Evolutionary conservation across 1,284 basidiomycete genomes (phyloP), one percentile per base, ranked within the genome.

Genomic region (Mycosarcoma maydis): DNA sequence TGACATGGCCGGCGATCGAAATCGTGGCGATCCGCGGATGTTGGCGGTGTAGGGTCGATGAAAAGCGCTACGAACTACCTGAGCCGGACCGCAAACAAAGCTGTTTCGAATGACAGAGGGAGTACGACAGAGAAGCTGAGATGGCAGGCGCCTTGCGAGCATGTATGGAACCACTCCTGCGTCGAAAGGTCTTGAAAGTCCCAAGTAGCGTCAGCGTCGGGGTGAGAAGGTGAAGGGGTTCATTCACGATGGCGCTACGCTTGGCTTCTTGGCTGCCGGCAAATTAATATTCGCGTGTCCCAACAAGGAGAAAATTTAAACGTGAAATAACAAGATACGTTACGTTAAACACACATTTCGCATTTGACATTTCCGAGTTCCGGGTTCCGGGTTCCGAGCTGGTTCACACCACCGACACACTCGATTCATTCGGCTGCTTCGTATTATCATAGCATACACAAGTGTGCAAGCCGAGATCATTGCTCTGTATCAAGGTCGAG

Each of bases 101-200:
- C 30, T 36, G 29, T 47, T n/a, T 11, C 16, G 36, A 29, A 29
- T 34, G 4, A 23, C 3, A 14, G 39, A 2, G 6, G 19, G 16
- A 34, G 39, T 34, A 40, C 52, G 59, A 30, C 41, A 37, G 11
- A 37, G 1, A 10, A 39, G 16, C 6, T 38, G 36, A 16, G 37
- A 13, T 13, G 22, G 20, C 10, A 41, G 30, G 26, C 43, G 10
- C 32, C 23, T 48, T 22, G 37, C 33, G 33, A 62, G 52, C 59
- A 62, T 62, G 59, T 62, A 48, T 43, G 20, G 32, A 19, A 32
- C 47, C 37, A n/a, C n/a, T n/a, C n/a, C n/a, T n/a, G n/a, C n/a
- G n/a, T n/a, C n/a, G n/a, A n/a, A n/a, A n/a, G n/a, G n/a, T n/a
- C n/a, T n/a, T n/a, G n/a, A n/a, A n/a, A n/a, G n/a, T n/a, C n/a